A percentile compares a stretch with the other conserved stretches of the same genome.
These are phyloP conservation scores for Fraxinus velutina DNA, from an alignment of 305 asterid genomes.

Conservation along the genomic window DNA sequence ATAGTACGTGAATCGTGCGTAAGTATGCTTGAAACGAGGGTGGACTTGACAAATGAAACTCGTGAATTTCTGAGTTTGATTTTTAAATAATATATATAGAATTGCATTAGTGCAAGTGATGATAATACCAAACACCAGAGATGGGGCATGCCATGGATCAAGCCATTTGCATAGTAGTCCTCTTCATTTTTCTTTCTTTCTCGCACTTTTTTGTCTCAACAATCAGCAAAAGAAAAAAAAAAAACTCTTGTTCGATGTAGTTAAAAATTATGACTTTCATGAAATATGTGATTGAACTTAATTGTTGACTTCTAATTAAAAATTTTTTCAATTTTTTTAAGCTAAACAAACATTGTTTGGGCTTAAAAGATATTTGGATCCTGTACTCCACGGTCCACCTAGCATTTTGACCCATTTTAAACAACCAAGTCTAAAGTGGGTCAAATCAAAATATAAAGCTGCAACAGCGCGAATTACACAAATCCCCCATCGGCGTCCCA, in stretches of 20 bases:
- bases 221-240: background rate
- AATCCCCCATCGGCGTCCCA: slow-evolving; percentile 13
- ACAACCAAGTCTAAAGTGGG: slow-evolving; percentile 2
- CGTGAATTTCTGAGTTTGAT: background rate
- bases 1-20: too few species aligned
- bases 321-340: too few species aligned
- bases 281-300: too few species aligned
- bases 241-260: background rate
- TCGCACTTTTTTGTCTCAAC: background rate
- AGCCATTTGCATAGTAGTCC: background rate
- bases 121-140: background rate
- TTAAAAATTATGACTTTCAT: background rate
- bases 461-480: slow-evolving; percentile 40
- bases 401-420: background rate
- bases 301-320: too few species aligned
- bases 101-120: background rate
- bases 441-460: slow-evolving; percentile 11
- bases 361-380: background rate
- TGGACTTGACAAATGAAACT: background rate
- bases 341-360: background rate
- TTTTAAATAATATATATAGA: background rate
- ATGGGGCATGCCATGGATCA: background rate
- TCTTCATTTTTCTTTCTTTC: background rate
- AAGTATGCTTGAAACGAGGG: background rate
- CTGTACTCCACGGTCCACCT: background rate